phyloP scores from a whole-genome alignment of 176 grass and related monocot genomes.

The Carex kokanica region DNA sequence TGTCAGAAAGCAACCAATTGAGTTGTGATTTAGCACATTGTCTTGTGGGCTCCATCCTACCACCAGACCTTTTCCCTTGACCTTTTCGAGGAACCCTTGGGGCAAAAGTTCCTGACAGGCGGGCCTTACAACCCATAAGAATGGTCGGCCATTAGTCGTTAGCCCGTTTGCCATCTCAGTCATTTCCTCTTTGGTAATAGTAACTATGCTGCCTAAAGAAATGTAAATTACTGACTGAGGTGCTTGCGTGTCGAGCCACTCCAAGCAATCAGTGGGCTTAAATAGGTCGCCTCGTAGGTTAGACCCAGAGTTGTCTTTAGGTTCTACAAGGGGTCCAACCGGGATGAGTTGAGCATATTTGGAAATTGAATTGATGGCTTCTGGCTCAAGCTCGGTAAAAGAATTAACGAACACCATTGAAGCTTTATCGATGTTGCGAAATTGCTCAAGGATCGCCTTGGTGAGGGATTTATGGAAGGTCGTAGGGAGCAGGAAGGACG shows the following conservation, averaged over 20 bases:
- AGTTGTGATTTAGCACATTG: slow-evolving; percentile 46
- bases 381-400: slow-evolving; percentile 59
- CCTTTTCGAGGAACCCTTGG: slow-evolving; percentile 35
- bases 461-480: slow-evolving; percentile 38
- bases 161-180: slow-evolving; percentile 62
- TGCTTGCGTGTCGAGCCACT: slow-evolving; percentile 51
- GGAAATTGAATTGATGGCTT: slow-evolving; percentile 32
- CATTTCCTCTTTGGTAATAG: slow-evolving; percentile 37
- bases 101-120: slow-evolving; percentile 37
- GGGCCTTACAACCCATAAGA: slow-evolving; percentile 75
- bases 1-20: slow-evolving; percentile 19
- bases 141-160: slow-evolving; percentile 31
- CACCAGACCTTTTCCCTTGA: slow-evolving; percentile 38
- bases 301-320: not conserved
- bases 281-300: slow-evolving; percentile 47
- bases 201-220: slow-evolving; percentile 70
- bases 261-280: slow-evolving; percentile 36
- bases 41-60: slow-evolving; percentile 82
- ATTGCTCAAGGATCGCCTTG: slow-evolving; percentile 42
- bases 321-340: slow-evolving; percentile 57
- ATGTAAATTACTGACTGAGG: slow-evolving; percentile 58
- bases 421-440: slow-evolving; percentile 44
- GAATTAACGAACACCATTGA: slow-evolving; percentile 70
- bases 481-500: slow-evolving; percentile 62
- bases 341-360: slow-evolving; percentile 36